phyloP scores from a whole-genome alignment of 2,329 filamentous ascomycete genomes.

The Claviceps citrina region DNA sequence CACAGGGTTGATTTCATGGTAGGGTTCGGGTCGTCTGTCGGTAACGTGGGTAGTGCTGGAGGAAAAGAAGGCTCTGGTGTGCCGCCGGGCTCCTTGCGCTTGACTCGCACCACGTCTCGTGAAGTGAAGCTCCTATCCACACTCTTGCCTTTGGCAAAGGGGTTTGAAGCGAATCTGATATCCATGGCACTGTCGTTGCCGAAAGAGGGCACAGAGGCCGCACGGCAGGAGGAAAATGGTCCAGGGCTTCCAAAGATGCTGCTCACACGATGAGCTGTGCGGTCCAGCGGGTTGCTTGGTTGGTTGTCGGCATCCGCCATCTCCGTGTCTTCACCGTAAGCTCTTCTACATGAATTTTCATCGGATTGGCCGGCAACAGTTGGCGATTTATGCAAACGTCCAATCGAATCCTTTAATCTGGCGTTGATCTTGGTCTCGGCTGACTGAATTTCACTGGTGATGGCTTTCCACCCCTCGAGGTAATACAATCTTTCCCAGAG shows the following conservation, averaged over 20 bases:
- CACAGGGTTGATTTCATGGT: conserved; percentile 32
- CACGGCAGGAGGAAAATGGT: conserved; percentile 17
- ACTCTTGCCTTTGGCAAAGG: conserved; percentile 13
- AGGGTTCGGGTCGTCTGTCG: conserved; percentile 14
- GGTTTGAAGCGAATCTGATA: conserved; percentile 7
- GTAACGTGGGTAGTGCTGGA: conserved; percentile 15
- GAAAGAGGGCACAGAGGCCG: conserved; percentile 10
- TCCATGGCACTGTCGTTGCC: conserved; percentile 18
- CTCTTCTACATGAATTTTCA: conserved; percentile 39
- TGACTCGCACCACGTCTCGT: conserved; percentile 17
- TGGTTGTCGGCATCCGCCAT: conserved; percentile 26
- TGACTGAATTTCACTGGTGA: conserved; percentile 45
- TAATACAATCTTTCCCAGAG: conserved; percentile 77
- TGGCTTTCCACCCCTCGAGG: conserved; percentile 70
- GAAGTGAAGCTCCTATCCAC: conserved; percentile 16
- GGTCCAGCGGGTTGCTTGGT: conserved; percentile 11
- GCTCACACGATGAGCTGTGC: conserved; percentile 5
- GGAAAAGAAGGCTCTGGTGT: conserved; percentile 18
- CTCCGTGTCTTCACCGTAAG: conserved; percentile 33
- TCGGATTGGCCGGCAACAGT: conserved; percentile 34
- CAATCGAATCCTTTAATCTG: conserved; percentile 22
- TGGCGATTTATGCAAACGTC: conserved; percentile 28
- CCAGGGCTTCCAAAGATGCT: conserved; percentile 22
- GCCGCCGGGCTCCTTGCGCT: conserved; percentile 22
- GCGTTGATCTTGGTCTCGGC: conserved; percentile 49